phyloP scores from a whole-genome alignment of 2,329 filamentous ascomycete genomes.

The Aspergillus neotritici region DNA sequence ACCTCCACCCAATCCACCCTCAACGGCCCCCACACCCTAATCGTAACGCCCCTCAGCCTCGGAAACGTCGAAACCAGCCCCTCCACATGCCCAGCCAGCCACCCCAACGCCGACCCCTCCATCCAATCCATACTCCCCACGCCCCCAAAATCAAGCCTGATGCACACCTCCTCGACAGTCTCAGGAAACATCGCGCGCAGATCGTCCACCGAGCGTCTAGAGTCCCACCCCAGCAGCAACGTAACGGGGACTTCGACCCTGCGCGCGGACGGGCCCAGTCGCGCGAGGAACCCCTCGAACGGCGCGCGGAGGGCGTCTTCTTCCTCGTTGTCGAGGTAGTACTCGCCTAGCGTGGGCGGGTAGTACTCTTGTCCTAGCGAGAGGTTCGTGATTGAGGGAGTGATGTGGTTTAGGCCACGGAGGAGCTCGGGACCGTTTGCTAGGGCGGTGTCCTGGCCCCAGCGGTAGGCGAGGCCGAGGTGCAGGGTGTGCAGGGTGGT shows the following conservation, averaged over 20 bases:
- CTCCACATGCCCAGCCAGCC: no score
- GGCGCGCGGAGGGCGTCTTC: neutral
- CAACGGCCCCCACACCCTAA: neutral
- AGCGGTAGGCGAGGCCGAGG: neutral
- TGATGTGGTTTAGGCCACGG: neutral
- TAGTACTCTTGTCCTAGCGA: slow-evolving; percentile 6
- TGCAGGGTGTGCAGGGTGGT: neutral
- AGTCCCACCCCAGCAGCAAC: slow-evolving; percentile 1
- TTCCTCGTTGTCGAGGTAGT: neutral
- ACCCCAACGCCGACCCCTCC: no score
- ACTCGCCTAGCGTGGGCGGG: slow-evolving; percentile 1
- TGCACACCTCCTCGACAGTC: slow-evolving; percentile 1
- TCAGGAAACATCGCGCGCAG: neutral
- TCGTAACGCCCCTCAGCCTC: neutral
- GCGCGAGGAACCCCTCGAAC: neutral
- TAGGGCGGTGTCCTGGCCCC: no score
- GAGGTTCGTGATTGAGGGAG: slow-evolving; percentile 1
- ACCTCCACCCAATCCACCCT: neutral
- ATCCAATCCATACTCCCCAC: no score
- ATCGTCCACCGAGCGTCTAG: neutral
- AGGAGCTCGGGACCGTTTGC: no score
- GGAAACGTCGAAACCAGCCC: neutral
- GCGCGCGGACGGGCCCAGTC: neutral
- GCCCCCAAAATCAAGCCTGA: slow-evolving; percentile 2
- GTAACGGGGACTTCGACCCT: slow-evolving; percentile 1